A percentile compares a stretch with the other conserved stretches of the same genome.
phyloP scores from a whole-genome alignment of 495 filamentous ascomycete species.

The Thozetella sp. region DNA sequence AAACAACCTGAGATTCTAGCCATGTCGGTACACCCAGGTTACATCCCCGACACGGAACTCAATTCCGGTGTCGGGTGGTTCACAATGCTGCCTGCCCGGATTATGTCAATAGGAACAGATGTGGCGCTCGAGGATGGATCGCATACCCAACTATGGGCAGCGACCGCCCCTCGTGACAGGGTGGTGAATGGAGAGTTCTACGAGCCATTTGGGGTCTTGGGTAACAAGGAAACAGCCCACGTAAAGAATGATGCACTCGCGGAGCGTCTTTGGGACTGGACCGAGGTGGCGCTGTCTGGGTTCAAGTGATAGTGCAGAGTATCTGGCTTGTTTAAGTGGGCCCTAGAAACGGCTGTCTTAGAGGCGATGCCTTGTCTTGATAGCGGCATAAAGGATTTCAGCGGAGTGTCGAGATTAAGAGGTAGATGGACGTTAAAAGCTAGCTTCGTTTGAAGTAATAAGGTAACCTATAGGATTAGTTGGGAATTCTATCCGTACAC shows the following conservation, averaged over 20 bases:
- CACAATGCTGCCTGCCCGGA: conserved; percentile 9
- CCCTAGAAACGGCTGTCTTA: no score
- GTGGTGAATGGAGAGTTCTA: conserved; percentile 14
- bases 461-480: no score
- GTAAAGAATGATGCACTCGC: conserved; percentile 48
- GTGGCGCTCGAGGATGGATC: conserved; percentile 43
- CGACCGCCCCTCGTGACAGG: conserved; percentile 6
- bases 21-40: conserved; percentile 64
- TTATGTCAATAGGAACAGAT: conserved; percentile 20
- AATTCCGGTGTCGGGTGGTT: conserved; percentile 21
- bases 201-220: conserved; percentile 13
- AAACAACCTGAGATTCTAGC: conserved; percentile 58
- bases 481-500: no score
- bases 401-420: no score
- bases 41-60: conserved; percentile 57
- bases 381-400: no score
- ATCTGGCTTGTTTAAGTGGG: no score
- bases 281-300: conserved; percentile 46
- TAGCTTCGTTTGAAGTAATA: no score
- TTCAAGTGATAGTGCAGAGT: no score
- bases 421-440: no score
- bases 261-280: conserved; percentile 59
- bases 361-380: no score
- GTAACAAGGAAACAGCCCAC: conserved; percentile 17
- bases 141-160: conserved; percentile 60